Conservation (phyloP, 1,284 basidiomycete species). For the Puccinia hordei region DNA sequence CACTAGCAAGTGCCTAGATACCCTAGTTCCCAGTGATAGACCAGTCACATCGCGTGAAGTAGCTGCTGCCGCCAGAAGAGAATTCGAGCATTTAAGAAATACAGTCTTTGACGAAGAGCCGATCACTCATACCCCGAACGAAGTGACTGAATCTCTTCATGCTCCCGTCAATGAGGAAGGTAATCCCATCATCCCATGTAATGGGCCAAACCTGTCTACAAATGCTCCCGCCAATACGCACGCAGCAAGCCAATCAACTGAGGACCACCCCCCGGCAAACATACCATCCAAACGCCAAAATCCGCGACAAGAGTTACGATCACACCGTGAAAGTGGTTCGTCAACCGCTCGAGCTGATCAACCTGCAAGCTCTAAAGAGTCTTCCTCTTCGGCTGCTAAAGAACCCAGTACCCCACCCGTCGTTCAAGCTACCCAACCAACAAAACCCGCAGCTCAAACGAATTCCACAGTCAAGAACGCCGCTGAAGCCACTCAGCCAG, state of each 20-base stretch:
- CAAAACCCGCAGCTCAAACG: not conserved
- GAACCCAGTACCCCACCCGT: not conserved
- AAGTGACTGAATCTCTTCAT: not conserved
- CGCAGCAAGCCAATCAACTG: not conserved
- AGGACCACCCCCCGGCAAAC: not conserved
- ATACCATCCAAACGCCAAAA: not conserved
- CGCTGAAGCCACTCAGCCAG: not conserved
- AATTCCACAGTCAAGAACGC: not conserved
- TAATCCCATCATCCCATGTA: not conserved
- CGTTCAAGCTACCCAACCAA: not conserved
- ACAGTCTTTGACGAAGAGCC: conserved; percentile 21
- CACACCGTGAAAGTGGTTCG: not conserved
- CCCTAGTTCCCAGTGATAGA: not conserved
- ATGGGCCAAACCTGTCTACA: not conserved
- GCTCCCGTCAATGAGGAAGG: not conserved
- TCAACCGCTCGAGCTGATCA: not conserved
- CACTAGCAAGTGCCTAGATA: conserved; percentile 17
- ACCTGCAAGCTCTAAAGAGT: not conserved
- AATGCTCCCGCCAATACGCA: not conserved
- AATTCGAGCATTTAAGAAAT: conserved; percentile 12
- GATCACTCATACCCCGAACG: not conserved
- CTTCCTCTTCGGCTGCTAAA: not conserved
- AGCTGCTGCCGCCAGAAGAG: conserved; percentile 12
- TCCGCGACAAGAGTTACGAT: not conserved
- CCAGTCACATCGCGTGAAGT: conserved; percentile 17